Evolutionary conservation across 306 rosid species (phyloP), one percentile per base, ranked within the genome.

Genomic region (Lagenaria siceraria): DNA sequence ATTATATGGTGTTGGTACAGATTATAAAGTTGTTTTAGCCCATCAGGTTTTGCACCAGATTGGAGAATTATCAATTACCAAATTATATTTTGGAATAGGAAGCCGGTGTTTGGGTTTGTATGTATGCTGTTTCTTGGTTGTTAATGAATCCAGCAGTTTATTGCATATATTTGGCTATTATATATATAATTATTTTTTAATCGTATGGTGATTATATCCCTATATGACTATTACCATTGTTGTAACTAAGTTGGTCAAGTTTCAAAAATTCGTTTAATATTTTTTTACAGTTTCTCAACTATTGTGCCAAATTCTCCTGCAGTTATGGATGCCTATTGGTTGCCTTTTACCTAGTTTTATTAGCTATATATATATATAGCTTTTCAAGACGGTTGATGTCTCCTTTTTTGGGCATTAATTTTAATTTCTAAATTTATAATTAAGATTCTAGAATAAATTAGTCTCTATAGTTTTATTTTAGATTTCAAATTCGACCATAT

Each of bases 11-110:
- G 77, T 73, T 52, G 62, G 77, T 73, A 73, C 62, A 52, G 62
- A 48, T 73, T 49, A 73, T 73, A 18, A 52, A 73, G 75, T 69
- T 73, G 38, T 25, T 33, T 18, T 18, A 73, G 46, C 61, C 35
- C 77, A 73, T 73, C 58, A 71, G 76, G 53, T 68, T 40, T 64
- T 68, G 74, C 74, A 68, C 27, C 56, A 43, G 58, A 51, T 72
- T 73, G 62, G 48, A 73, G 61, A 51, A 15, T 49, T 71, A 71
- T 71, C 61, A 5, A 17, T 73, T 73, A 51, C 61, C 77, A 73
- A 40, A 73, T 51, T 73, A 10, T 29, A 10, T 29, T 25, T 51
- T 51, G 61, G 77, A 73, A 73, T 48, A 15, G 61, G 61, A 73
- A 73, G 77, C 61, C 29, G 6, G 25, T 21, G 8, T 73, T 73